Evolutionary conservation across 768 basidiomycete genomes (phyloP).

Genomic region (Daedaleopsis nitida): DNA sequence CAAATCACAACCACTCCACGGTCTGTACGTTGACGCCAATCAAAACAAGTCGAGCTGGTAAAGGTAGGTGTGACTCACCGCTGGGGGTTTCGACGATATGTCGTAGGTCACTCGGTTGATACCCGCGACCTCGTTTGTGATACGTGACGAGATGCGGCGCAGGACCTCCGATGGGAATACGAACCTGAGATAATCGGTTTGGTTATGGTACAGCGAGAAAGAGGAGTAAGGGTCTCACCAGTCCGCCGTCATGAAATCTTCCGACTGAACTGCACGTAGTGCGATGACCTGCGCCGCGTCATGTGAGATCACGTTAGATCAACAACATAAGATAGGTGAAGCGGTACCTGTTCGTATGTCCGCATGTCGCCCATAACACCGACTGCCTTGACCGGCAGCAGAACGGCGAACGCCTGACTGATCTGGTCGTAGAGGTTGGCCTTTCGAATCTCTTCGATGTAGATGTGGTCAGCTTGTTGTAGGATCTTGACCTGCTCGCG

Average conservation of each 20-base stretch:
- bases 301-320: not conserved
- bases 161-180: conserved; percentile 93
- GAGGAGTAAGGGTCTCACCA: conserved; percentile 55
- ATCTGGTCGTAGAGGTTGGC: conserved; percentile 93
- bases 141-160: conserved; percentile 90
- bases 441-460: conserved; percentile 95
- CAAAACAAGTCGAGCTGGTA: too few species aligned
- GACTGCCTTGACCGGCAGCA: conserved; percentile 94
- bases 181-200: conserved; percentile 60
- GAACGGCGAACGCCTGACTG: conserved; percentile 94
- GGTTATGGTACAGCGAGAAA: not conserved
- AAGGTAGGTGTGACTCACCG: conserved; percentile 48
- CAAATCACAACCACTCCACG: conserved; percentile 45
- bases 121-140: conserved; percentile 97
- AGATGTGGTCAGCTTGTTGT: conserved; percentile 92
- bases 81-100: conserved; percentile 96
- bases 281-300: conserved; percentile 70
- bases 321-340: not conserved
- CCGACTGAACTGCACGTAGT: conserved; percentile 92
- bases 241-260: conserved; percentile 99
- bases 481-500: conserved; percentile 89
- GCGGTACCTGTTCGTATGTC: conserved; percentile 86
- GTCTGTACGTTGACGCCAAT: conserved; percentile 31
- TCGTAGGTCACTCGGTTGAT: conserved; percentile 96
- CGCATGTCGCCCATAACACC: conserved; percentile 97